Conservation (phyloP, 306 rosid species). For the Dryas alaskensis region DNA sequence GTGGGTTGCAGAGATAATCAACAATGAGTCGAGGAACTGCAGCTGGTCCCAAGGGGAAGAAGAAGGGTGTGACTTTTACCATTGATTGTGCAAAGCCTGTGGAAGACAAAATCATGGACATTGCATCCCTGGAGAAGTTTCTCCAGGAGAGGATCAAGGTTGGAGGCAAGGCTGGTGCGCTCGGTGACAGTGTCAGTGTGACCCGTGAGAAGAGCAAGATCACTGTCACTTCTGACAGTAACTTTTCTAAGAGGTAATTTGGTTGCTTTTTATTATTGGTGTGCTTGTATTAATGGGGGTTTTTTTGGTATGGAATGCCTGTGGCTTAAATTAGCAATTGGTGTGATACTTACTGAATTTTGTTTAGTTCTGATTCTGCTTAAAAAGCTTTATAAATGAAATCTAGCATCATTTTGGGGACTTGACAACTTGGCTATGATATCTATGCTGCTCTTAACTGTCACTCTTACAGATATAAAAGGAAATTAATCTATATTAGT, state of each 20-base stretch:
- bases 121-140: slow-evolving; percentile 59
- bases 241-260: slow-evolving; percentile 73
- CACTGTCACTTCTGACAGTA: slow-evolving; percentile 65
- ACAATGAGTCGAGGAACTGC: slow-evolving; percentile 53
- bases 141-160: slow-evolving; percentile 61
- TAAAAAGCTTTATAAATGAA: background rate
- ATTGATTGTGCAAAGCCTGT: slow-evolving; percentile 59
- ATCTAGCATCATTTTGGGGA: background rate
- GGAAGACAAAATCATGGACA: slow-evolving; percentile 59
- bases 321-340: background rate
- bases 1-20: slow-evolving; percentile 12
- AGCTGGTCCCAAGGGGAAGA: slow-evolving; percentile 46
- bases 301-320: background rate
- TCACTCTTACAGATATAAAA: background rate
- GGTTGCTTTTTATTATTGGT: background rate
- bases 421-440: background rate
- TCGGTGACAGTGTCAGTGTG: slow-evolving; percentile 70
- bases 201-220: slow-evolving; percentile 72
- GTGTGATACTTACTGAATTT: background rate
- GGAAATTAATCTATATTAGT: background rate
- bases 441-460: background rate
- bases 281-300: background rate
- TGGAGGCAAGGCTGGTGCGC: slow-evolving; percentile 73
- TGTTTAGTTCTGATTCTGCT: background rate
- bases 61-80: slow-evolving; percentile 46